Percentiles rank a stretch among this genome's conserved stretches.
These are phyloP conservation scores for Magnusiomyces paraingens DNA, from an alignment of 1,139 yeast species.

Conservation along the genomic window DNA sequence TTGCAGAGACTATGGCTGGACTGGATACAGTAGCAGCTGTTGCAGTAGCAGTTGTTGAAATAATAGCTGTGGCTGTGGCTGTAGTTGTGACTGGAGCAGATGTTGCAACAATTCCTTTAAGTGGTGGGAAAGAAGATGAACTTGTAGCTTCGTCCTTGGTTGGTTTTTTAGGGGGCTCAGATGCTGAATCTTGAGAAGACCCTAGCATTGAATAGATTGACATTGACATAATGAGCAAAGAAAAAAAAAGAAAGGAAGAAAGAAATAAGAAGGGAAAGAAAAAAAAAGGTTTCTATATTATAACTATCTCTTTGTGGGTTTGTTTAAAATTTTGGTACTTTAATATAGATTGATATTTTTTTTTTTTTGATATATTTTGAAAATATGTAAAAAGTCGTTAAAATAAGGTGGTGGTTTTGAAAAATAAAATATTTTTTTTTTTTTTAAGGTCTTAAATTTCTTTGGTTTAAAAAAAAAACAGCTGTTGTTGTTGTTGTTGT, in stretches of 20 bases:
- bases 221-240: slow-evolving; percentile 17
- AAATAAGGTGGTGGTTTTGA: no score
- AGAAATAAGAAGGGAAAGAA: background rate
- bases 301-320: no score
- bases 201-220: slow-evolving; percentile 20
- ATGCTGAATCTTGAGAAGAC: slow-evolving; percentile 6
- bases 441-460: no score
- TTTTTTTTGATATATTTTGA: no score
- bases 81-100: background rate
- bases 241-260: background rate
- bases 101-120: background rate
- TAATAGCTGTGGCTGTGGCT: background rate
- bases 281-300: background rate
- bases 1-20: background rate
- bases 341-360: no score
- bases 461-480: background rate
- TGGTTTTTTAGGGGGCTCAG: background rate
- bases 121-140: background rate
- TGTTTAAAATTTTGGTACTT: no score
- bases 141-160: background rate
- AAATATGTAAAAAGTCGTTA: no score
- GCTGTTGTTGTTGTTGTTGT: background rate
- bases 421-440: no score
- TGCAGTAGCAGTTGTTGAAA: slow-evolving; percentile 4
- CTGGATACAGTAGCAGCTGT: slow-evolving; percentile 5